Base-by-base conservation (phyloP, 371 early-diverging fungal species). In the Apophysomyces variabilis region DNA sequence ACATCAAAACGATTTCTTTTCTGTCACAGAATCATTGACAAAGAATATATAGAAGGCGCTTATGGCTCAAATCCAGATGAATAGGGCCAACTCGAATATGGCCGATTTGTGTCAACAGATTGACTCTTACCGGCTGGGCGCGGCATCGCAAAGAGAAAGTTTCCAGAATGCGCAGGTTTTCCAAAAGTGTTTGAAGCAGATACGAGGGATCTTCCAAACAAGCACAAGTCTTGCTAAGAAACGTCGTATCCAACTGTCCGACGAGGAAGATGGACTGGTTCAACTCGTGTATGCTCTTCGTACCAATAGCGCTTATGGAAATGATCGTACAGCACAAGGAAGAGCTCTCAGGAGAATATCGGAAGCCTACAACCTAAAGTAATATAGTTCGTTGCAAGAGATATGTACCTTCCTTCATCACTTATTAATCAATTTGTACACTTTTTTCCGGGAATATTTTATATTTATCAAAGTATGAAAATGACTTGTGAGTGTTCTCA, bases 1-100 rank as follows among this genome's bases (percentile, higher is more conserved):
- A 32, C 1, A 41, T 5, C 6, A 37, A 11, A 57, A 16, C 9
- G 11, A 6, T 38, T 16, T 18, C 6, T 58, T 35, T 13, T 13
- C n/a, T 32, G 58, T 58, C 3, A 6, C 37, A 11, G 7, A 38
- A 18, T n/a, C 12, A 38, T 8, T 58, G n/a, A n/a, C 26, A 36
- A 41, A 39, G 57, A 26, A 18, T 61, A 13, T n/a, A 13, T 66
- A 78, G 79, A 81, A 81, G 64, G 82, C 82, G 9, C 64, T 83
- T 21, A 78, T 83, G 78, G 83, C 83, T 12, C 83, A 83, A 45
- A 83, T 83, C 21, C 73, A 83, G 57, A 83, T 83, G 83, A 83
- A 83, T 44, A 67, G 83, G 58, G 83, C 83, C 58, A 83, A 79
- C 35, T 80, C 80, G 11, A 83, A 83, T 32, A 79, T 83, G 79